These are phyloP conservation scores for Alternaria brassicae DNA, from an alignment of 2,329 filamentous ascomycete species.

Conservation along the genomic window DNA sequence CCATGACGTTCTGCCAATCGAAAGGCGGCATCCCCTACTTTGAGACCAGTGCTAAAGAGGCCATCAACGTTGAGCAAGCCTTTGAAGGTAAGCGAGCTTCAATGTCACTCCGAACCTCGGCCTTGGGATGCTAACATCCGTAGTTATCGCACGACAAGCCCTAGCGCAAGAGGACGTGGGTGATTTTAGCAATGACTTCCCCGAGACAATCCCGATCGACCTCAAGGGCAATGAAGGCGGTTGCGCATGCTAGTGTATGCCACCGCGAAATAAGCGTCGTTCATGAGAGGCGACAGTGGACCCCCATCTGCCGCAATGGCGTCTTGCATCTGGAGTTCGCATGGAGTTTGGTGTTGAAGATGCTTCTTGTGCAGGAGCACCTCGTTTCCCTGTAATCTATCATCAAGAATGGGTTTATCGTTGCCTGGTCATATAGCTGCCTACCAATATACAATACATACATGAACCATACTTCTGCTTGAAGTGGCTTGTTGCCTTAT, in stretches of 20 bases:
- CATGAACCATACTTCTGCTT: not conserved
- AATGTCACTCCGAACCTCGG: not conserved
- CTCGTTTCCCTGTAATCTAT: conserved; percentile 24
- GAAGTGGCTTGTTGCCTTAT: not conserved
- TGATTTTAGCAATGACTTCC: conserved; percentile 96
- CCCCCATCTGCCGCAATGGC: conserved; percentile 9
- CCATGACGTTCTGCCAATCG: conserved; percentile 96
- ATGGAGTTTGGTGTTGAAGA: conserved; percentile 39
- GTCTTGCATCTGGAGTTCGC: conserved; percentile 29
- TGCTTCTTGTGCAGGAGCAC: conserved; percentile 24
- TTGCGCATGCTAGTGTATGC: conserved; percentile 75
- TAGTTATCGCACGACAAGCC: conserved; percentile 95
- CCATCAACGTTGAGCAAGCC: conserved; percentile 93
- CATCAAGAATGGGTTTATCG: conserved; percentile 12
- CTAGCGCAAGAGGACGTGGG: conserved; percentile 96
- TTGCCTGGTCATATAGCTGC: conserved; percentile 19
- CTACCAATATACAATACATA: conserved; percentile 20
- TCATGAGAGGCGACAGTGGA: conserved; percentile 4
- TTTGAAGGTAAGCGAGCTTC: conserved; percentile 63
- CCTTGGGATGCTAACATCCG: conserved; percentile 6
- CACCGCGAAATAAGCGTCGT: conserved; percentile 12
- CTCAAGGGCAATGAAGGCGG: conserved; percentile 92
- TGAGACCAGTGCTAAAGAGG: conserved; percentile 98
- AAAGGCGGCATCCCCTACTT: conserved; percentile 99
- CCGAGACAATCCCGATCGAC: conserved; percentile 97